Evolutionary conservation across 139 green algal species (phyloP), one percentile per base, ranked within the genome.

Genomic region (Asterochloris sp.): DNA sequence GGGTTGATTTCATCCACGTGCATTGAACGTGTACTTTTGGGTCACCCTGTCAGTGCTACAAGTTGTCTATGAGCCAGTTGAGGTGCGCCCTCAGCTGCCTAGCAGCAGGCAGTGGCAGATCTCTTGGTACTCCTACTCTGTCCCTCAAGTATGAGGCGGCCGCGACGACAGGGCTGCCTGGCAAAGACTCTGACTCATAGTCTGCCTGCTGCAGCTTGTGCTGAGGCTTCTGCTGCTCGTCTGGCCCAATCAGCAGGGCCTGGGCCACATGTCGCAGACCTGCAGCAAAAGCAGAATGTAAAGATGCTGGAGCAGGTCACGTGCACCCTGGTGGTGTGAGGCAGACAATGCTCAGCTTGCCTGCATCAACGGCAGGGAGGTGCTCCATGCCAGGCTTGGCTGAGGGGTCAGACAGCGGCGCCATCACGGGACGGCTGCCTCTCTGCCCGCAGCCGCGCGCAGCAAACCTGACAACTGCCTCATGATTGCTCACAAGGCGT

Each of bases 61-160:
- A 64, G 15, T 27, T 47, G 64, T 92, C 86, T 61, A 93, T 91
- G 26, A 88, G 73, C 87, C 86, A 97, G 84, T 97, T 98, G 23
- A 97, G 82, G 87, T 98, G 95, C 0, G 95, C 95, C 0, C 95
- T 84, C 69, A 98, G 83, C 88, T 98, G 94, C n/a, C 95, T 80
- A 0, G 95, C 95, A 2, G 94, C 92, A 10, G 93, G 92, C 62
- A 95, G 87, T 71, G 83, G 83, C 89, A 98, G 89, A 84, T 98
- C 95, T 0, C 95, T 85, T 0, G 95, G 95, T 62, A 98, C 95
- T 4, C 94, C 90, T 24, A 98, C 93, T 19, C 94, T 86, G 79
- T 97, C 93, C 8, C 94, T 81, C 74, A 98, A 66, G 83, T 97
- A 98, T 12, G 80, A 84, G 15, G 85, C 83, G 12, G 88, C 90